Percentiles rank a stretch among this genome's conserved stretches.
phyloP scores from a whole-genome alignment of 768 basidiomycete genomes.

The Lentinula sp. region DNA sequence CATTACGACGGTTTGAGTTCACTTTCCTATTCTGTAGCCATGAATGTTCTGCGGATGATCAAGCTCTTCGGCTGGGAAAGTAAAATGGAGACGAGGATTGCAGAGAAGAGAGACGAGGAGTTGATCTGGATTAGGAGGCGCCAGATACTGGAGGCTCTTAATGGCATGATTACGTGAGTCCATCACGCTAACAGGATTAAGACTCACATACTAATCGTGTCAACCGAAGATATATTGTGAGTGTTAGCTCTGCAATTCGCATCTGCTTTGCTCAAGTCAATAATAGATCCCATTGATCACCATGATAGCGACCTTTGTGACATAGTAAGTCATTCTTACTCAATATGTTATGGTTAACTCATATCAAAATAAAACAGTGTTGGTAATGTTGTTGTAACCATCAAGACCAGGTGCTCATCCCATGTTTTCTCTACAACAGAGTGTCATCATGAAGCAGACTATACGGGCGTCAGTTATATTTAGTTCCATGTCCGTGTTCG shows the following conservation, averaged over 20 bases:
- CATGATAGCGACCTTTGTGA: slow-evolving; percentile 60
- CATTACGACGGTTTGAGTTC: background rate
- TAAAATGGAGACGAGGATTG: slow-evolving; percentile 45
- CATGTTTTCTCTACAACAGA: slow-evolving; percentile 16
- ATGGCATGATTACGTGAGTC: slow-evolving; percentile 36
- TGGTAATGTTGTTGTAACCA: background rate
- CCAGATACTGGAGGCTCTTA: slow-evolving; percentile 43
- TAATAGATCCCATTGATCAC: slow-evolving; percentile 47
- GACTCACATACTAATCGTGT: background rate
- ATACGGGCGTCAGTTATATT: slow-evolving; percentile 41
- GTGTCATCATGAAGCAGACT: slow-evolving; percentile 31
- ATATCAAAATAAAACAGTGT: background rate
- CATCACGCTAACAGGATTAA: background rate
- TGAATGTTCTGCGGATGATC: slow-evolving; percentile 58
- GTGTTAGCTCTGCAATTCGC: background rate
- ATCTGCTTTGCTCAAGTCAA: background rate
- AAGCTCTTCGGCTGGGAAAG: slow-evolving; percentile 69
- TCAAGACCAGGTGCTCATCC: background rate
- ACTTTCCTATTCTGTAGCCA: slow-evolving; percentile 25
- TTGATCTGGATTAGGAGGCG: slow-evolving; percentile 46
- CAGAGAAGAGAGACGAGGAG: slow-evolving; percentile 56
- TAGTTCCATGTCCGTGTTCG: slow-evolving; percentile 55
- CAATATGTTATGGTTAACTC: background rate
- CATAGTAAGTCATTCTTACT: slow-evolving; percentile 36
- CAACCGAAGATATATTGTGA: background rate